phyloP scores from a whole-genome alignment of 1,284 basidiomycete genomes.

The Irpex rosettiformis region DNA sequence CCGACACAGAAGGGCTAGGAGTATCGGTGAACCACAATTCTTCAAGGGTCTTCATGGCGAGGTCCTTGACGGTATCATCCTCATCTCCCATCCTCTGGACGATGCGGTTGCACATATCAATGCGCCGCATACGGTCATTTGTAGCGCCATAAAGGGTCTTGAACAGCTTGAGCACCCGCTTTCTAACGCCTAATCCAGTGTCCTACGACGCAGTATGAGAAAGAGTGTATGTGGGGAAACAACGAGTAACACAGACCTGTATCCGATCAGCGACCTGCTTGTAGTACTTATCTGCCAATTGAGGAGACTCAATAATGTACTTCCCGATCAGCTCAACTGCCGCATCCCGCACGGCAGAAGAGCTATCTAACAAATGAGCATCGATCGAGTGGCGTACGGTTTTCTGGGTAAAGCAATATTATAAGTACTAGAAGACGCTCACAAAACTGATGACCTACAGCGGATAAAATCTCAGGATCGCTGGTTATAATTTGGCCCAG shows the following conservation, averaged over 20 bases:
- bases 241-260: slow-evolving; percentile 52
- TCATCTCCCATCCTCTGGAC: slow-evolving; percentile 86
- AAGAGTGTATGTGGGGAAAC: background rate
- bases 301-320: slow-evolving; percentile 86
- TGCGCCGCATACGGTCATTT: slow-evolving; percentile 54
- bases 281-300: slow-evolving; percentile 85
- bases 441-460: slow-evolving; percentile 42
- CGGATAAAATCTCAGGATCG: slow-evolving; percentile 78
- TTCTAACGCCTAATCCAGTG: slow-evolving; percentile 88
- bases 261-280: slow-evolving; percentile 83
- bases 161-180: slow-evolving; percentile 92
- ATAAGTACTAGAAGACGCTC: background rate
- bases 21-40: slow-evolving; percentile 81
- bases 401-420: slow-evolving; percentile 38
- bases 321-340: slow-evolving; percentile 95
- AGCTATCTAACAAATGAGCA: slow-evolving; percentile 84
- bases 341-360: slow-evolving; percentile 91
- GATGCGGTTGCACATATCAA: slow-evolving; percentile 84
- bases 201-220: slow-evolving; percentile 49
- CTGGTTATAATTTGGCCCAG: slow-evolving; percentile 83
- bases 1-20: slow-evolving; percentile 26
- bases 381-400: slow-evolving; percentile 84
- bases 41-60: slow-evolving; percentile 84
- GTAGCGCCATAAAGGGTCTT: slow-evolving; percentile 77
- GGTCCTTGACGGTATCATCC: slow-evolving; percentile 89